Percentiles rank a stretch among this genome's conserved stretches.
Conservation (phyloP, 1,284 basidiomycete genomes). For the Cryptococcus sp. region DNA sequence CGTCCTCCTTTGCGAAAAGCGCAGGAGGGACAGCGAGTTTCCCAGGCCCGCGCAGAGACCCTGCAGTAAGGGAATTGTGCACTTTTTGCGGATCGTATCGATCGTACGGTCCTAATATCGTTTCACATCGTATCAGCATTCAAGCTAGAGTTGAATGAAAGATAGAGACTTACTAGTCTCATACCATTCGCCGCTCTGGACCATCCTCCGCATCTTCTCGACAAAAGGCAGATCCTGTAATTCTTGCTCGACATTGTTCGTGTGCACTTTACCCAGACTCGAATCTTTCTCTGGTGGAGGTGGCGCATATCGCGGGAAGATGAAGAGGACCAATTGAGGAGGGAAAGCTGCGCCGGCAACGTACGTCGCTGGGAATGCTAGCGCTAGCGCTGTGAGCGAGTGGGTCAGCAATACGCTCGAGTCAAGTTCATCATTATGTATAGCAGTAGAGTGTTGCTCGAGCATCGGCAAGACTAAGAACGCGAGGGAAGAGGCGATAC, state of each 20-base stretch:
- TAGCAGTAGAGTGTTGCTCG: too few relatives aligned
- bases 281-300: conserved; percentile 65
- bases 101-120: conserved; percentile 66
- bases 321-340: conserved; percentile 61
- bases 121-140: background rate
- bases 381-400: conserved; percentile 27
- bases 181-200: conserved; percentile 43
- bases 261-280: conserved; percentile 64
- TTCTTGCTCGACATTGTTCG: conserved; percentile 64
- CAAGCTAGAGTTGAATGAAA: background rate
- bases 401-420: background rate
- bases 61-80: conserved; percentile 76
- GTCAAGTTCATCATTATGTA: background rate
- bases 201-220: conserved; percentile 53
- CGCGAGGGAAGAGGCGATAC: too few relatives aligned
- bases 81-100: conserved; percentile 65
- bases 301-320: conserved; percentile 72
- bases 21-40: conserved; percentile 76
- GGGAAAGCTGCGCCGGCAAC: conserved; percentile 65
- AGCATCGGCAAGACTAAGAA: too few relatives aligned
- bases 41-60: conserved; percentile 79
- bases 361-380: conserved; percentile 46
- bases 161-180: conserved; percentile 46
- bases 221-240: conserved; percentile 69
- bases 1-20: conserved; percentile 72